Conservation (phyloP, 1,139 yeast species). For the Meyerozyma smithsonii region DNA sequence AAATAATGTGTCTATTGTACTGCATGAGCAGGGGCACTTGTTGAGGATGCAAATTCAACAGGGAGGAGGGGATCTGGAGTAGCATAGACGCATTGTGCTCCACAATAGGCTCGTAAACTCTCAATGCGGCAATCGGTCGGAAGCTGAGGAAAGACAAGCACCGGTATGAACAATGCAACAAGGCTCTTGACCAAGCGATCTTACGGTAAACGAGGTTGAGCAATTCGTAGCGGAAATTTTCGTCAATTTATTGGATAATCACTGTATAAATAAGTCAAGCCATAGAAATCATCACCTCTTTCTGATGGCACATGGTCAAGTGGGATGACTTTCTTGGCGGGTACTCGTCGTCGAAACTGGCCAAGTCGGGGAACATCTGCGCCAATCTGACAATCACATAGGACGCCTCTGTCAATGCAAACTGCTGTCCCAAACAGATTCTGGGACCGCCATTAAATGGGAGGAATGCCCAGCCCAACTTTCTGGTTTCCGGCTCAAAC, state of each 20-base stretch:
- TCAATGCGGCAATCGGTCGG: too few species aligned
- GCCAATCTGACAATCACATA: slow-evolving; percentile 40
- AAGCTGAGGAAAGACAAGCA: too few species aligned
- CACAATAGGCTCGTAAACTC: too few species aligned
- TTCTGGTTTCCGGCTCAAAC: slow-evolving; percentile 31
- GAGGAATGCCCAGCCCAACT: slow-evolving; percentile 46
- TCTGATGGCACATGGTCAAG: slow-evolving; percentile 25
- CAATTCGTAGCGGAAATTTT: too few species aligned
- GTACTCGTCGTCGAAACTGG: slow-evolving; percentile 14
- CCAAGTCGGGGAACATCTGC: slow-evolving; percentile 16
- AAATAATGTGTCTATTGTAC: too few species aligned
- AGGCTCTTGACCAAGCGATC: too few species aligned
- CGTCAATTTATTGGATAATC: too few species aligned
- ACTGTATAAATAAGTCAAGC: background rate
- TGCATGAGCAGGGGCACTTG: too few species aligned
- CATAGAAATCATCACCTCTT: slow-evolving; percentile 5
- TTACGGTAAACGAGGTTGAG: background rate
- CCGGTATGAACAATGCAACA: too few species aligned
- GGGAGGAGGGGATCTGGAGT: too few species aligned
- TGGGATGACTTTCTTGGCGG: slow-evolving; percentile 34
- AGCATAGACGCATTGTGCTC: too few species aligned
- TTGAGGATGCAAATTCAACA: too few species aligned
- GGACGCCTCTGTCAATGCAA: slow-evolving; percentile 53
- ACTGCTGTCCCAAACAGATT: slow-evolving; percentile 57
- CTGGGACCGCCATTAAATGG: slow-evolving; percentile 63